phyloP scores from a whole-genome alignment of 257 asterid species.

The Gardenia jasminoides region DNA sequence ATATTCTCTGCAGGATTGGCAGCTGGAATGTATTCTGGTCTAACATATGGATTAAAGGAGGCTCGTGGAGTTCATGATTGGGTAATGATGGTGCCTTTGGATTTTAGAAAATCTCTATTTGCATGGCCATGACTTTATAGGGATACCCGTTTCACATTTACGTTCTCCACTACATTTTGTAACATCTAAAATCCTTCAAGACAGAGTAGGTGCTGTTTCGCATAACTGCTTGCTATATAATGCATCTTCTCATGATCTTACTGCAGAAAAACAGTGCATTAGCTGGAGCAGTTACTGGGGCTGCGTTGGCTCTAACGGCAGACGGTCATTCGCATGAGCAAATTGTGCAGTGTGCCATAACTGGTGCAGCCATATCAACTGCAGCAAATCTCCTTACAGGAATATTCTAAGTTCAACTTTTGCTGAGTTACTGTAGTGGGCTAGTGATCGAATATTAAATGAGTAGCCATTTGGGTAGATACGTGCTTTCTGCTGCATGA shows the following conservation, averaged over 20 bases:
- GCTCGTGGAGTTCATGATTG: conserved; percentile 89
- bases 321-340: conserved; percentile 75
- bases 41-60: conserved; percentile 80
- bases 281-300: conserved; percentile 94
- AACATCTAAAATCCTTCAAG: too few species aligned
- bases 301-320: conserved; percentile 66
- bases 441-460: too few species aligned
- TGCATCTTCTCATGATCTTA: not conserved
- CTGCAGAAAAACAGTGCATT: conserved; percentile 78
- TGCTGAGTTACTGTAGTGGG: not conserved
- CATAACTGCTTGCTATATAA: too few species aligned
- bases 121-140: not conserved
- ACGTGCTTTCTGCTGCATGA: too few species aligned
- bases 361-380: conserved; percentile 89
- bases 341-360: conserved; percentile 73
- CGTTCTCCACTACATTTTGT: not conserved
- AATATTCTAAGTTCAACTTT: conserved; percentile 37
- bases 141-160: not conserved
- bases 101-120: too few species aligned
- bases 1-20: conserved; percentile 57
- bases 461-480: too few species aligned
- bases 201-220: not conserved
- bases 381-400: conserved; percentile 86
- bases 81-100: conserved; percentile 32
- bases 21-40: conserved; percentile 87